phyloP scores from a whole-genome alignment of 768 basidiomycete genomes.

The Amanita jacksonii region DNA sequence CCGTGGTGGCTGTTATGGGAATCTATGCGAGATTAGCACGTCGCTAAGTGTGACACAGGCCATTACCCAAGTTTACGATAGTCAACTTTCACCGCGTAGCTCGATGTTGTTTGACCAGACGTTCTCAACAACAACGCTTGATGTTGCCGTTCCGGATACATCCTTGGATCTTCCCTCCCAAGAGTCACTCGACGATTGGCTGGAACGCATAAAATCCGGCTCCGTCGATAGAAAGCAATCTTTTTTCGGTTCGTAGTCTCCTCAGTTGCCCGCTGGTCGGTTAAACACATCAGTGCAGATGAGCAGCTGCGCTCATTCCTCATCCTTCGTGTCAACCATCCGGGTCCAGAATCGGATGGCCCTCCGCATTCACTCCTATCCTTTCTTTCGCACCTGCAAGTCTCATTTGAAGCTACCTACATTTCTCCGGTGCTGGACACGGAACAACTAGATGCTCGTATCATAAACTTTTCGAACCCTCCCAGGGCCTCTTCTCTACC shows the following conservation, averaged over 20 bases:
- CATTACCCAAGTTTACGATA: too few species aligned
- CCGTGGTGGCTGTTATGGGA: neutral
- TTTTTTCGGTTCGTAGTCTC: conserved; percentile 56
- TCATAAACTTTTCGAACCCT: conserved; percentile 34
- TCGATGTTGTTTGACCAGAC: conserved; percentile 48
- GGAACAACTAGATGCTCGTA: conserved; percentile 24
- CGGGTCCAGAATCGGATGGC: conserved; percentile 26
- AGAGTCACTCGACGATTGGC: conserved; percentile 42
- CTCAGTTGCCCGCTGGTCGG: conserved; percentile 9
- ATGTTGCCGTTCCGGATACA: conserved; percentile 57
- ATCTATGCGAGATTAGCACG: too few species aligned
- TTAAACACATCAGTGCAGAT: conserved; percentile 29
- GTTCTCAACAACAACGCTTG: conserved; percentile 49
- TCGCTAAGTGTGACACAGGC: conserved; percentile 18
- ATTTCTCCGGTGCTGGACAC: conserved; percentile 41
- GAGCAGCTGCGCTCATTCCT: conserved; percentile 45
- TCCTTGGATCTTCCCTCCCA: conserved; percentile 51
- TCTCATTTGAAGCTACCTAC: conserved; percentile 77
- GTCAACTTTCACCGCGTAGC: too few species aligned
- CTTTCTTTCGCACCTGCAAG: conserved; percentile 61
- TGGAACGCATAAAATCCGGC: conserved; percentile 32
- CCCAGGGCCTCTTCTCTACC: conserved; percentile 44
- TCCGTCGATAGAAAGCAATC: conserved; percentile 50
- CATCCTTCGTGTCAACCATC: conserved; percentile 51
- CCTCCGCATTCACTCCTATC: conserved; percentile 42